These are phyloP conservation scores for Melaleuca quinquenervia DNA, from an alignment of 345 rosid genomes.

Conservation along the genomic window DNA sequence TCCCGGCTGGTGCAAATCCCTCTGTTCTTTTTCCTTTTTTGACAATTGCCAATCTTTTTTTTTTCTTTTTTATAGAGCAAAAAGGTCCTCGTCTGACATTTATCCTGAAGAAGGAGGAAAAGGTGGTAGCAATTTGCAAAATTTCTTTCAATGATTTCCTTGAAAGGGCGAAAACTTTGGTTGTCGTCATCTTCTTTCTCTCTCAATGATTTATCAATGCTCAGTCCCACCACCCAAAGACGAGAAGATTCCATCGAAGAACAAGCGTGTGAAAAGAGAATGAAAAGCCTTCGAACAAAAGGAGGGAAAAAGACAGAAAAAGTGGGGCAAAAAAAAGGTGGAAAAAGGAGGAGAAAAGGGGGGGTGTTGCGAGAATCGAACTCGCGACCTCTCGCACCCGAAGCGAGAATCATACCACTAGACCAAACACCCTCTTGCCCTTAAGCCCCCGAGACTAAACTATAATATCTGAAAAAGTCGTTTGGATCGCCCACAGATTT, in stretches of 20 bases:
- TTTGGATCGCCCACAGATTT: neutral
- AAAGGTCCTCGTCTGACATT: neutral
- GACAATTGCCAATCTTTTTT: neutral
- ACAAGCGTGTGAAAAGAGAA: neutral
- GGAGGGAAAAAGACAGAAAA: neutral
- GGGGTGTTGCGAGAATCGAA: constrained; percentile 96
- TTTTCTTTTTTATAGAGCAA: neutral
- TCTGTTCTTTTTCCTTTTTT: neutral
- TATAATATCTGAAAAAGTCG: no score
- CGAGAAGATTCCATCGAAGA: neutral
- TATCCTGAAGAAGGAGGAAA: neutral
- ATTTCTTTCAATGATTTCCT: neutral
- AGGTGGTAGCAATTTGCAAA: neutral
- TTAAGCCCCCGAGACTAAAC: neutral
- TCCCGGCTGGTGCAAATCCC: constrained; percentile 34
- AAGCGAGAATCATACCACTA: constrained; percentile 98
- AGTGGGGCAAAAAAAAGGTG: neutral
- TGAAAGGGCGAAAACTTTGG: neutral
- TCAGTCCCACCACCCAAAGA: neutral
- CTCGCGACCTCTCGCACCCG: constrained; percentile 97
- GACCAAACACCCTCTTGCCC: constrained; percentile 74
- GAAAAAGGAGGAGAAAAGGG: no score
- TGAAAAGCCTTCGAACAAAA: neutral
- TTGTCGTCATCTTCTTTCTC: neutral
- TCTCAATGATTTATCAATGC: neutral